Percentiles rank a stretch among this genome's conserved stretches.
These are phyloP conservation scores for Stemphylium beticola DNA, from an alignment of 2,329 filamentous ascomycete species.

Conservation along the genomic window DNA sequence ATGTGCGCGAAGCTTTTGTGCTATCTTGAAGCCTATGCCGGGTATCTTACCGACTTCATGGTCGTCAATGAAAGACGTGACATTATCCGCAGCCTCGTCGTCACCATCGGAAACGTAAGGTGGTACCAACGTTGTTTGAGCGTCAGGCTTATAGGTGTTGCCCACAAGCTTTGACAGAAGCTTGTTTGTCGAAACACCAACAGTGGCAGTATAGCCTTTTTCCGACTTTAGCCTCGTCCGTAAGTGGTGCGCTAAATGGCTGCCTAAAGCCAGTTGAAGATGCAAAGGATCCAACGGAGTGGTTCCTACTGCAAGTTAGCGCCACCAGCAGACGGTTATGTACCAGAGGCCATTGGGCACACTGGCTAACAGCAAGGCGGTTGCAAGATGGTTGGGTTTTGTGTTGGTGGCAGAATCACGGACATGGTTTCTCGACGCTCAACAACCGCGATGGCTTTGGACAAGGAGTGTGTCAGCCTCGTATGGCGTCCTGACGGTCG, in stretches of 20 bases:
- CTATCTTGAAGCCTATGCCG: slow-evolving; percentile 82
- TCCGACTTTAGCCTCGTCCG: slow-evolving; percentile 74
- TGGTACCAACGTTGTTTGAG: slow-evolving; percentile 82
- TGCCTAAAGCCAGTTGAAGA: slow-evolving; percentile 74
- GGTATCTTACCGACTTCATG: slow-evolving; percentile 82
- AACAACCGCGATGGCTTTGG: slow-evolving; percentile 2
- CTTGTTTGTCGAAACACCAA: slow-evolving; percentile 88
- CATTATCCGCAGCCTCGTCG: slow-evolving; percentile 51
- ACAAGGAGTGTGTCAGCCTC: slow-evolving; percentile 10
- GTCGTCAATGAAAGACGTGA: slow-evolving; percentile 73
- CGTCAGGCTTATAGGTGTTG: slow-evolving; percentile 82
- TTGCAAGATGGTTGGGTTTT: not conserved
- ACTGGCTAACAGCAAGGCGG: not conserved
- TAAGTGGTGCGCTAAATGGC: slow-evolving; percentile 79
- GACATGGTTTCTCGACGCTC: not conserved
- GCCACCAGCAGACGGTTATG: not conserved
- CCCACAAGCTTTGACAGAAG: slow-evolving; percentile 84
- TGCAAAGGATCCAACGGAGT: slow-evolving; percentile 48
- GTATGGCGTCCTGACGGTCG: not conserved
- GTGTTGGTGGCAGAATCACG: slow-evolving; percentile 4
- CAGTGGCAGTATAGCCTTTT: slow-evolving; percentile 85
- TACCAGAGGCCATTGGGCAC: slow-evolving; percentile 1
- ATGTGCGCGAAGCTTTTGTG: slow-evolving; percentile 69
- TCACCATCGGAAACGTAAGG: slow-evolving; percentile 55
- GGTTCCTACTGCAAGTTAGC: slow-evolving; percentile 27